phyloP scores from a whole-genome alignment of 2,329 filamentous ascomycete species.

The Neodidymelliopsis sp. region DNA sequence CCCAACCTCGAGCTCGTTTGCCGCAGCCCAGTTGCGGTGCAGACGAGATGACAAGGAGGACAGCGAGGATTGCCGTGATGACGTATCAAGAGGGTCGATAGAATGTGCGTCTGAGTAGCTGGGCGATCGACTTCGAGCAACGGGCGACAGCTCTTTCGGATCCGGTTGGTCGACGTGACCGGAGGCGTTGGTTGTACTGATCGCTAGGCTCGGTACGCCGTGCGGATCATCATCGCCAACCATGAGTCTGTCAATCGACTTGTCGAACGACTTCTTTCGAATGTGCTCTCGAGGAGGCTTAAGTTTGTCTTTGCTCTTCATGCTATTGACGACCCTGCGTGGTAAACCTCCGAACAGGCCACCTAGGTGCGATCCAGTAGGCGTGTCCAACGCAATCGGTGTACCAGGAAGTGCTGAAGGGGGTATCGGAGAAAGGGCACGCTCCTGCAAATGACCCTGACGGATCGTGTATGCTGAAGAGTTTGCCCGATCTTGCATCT shows the following conservation, averaged over 20 bases:
- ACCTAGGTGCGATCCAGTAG: conserved; percentile 51
- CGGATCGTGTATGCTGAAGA: conserved; percentile 58
- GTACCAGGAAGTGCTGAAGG: conserved; percentile 56
- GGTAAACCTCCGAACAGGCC: conserved; percentile 57
- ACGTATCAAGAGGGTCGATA: conserved; percentile 29
- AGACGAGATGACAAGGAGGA: conserved; percentile 49
- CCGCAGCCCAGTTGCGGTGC: conserved; percentile 31
- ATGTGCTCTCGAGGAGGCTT: conserved; percentile 55
- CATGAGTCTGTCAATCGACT: conserved; percentile 68
- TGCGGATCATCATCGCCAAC: conserved; percentile 70
- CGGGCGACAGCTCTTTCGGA: conserved; percentile 51
- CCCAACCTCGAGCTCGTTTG: conserved; percentile 35
- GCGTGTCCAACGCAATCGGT: conserved; percentile 53
- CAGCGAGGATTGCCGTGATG: conserved; percentile 50
- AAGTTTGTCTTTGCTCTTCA: conserved; percentile 51
- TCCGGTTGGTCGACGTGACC: conserved; percentile 64
- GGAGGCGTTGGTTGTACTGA: conserved; percentile 68
- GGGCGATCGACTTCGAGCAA: conserved; percentile 50
- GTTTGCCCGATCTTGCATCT: conserved; percentile 49
- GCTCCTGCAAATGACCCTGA: conserved; percentile 47
- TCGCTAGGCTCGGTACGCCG: conserved; percentile 67
- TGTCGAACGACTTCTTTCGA: conserved; percentile 70
- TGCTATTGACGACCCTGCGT: conserved; percentile 56
- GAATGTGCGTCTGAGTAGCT: conserved; percentile 52
- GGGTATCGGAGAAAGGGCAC: conserved; percentile 47